Conservation (phyloP, 2,329 filamentous ascomycete species). For the Xylariaceae sp. region DNA sequence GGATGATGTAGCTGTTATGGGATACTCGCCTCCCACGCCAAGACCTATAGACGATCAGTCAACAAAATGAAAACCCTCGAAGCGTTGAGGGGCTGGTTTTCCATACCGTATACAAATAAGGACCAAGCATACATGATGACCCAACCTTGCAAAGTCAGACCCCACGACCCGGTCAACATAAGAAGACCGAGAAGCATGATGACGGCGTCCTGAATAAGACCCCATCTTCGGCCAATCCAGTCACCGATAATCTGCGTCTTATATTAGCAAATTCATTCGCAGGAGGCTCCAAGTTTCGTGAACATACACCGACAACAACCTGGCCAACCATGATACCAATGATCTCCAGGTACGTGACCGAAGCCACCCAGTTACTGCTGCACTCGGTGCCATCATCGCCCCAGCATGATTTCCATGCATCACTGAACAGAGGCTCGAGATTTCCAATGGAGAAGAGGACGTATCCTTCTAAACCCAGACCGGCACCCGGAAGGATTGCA, state of each 20-base stretch:
- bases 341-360: conserved; percentile 89
- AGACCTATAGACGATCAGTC: conserved; percentile 32
- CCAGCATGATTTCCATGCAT: conserved; percentile 79
- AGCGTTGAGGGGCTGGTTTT: too few species aligned
- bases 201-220: conserved; percentile 87
- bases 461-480: conserved; percentile 89
- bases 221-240: conserved; percentile 87
- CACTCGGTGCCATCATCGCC: conserved; percentile 56
- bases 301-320: conserved; percentile 71
- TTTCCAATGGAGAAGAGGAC: conserved; percentile 97
- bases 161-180: conserved; percentile 91
- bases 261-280: too few species aligned
- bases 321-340: conserved; percentile 94
- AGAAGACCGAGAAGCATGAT: conserved; percentile 94
- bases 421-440: conserved; percentile 73
- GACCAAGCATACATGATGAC: conserved; percentile 96
- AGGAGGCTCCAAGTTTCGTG: conserved; percentile 6
- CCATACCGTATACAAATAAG: conserved; percentile 76
- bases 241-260: conserved; percentile 48
- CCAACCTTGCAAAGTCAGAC: conserved; percentile 82
- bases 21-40: conserved; percentile 81
- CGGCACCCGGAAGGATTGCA: conserved; percentile 87
- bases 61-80: background rate
- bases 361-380: conserved; percentile 72
- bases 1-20: conserved; percentile 91